These are phyloP conservation scores for Fennellomyces sp. DNA, from an alignment of 371 early-diverging fungal species.

Conservation along the genomic window DNA sequence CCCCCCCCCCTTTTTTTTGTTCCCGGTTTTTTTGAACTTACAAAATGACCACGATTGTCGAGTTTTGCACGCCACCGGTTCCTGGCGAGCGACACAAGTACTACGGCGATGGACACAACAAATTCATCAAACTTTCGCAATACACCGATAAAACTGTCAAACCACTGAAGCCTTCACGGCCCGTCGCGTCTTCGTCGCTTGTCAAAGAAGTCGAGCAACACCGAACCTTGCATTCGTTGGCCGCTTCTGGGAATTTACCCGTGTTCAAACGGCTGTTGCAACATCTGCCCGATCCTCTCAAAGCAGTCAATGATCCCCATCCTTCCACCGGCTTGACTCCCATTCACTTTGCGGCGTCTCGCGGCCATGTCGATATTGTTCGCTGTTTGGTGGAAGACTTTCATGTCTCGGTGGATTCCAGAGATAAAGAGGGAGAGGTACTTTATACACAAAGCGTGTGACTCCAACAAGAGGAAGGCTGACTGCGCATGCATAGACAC, in stretches of 20 bases:
- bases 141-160: not conserved
- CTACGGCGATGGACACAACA: slow-evolving; percentile 66
- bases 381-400: slow-evolving; percentile 64
- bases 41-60: slow-evolving; percentile 22
- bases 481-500: slow-evolving; percentile 56
- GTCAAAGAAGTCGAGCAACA: slow-evolving; percentile 17
- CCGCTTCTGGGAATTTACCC: slow-evolving; percentile 40
- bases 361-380: slow-evolving; percentile 73
- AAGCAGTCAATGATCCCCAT: slow-evolving; percentile 50
- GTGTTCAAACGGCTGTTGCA: slow-evolving; percentile 35
- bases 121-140: slow-evolving; percentile 53
- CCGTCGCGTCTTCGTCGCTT: not conserved
- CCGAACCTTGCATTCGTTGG: slow-evolving; percentile 33
- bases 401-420: slow-evolving; percentile 67
- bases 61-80: slow-evolving; percentile 68
- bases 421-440: slow-evolving; percentile 79
- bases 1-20: not conserved
- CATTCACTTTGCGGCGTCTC: slow-evolving; percentile 73
- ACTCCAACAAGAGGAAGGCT: too few species aligned
- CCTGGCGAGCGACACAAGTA: slow-evolving; percentile 68
- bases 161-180: not conserved
- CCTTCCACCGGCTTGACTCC: slow-evolving; percentile 69
- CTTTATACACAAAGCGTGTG: not conserved
- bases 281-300: slow-evolving; percentile 34
- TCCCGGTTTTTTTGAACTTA: not conserved